Percentiles rank a stretch among this genome's conserved stretches.
Evolutionary conservation across 208 protist genomes (phyloP).

Genomic region (Crithidia mellificae): DNA sequence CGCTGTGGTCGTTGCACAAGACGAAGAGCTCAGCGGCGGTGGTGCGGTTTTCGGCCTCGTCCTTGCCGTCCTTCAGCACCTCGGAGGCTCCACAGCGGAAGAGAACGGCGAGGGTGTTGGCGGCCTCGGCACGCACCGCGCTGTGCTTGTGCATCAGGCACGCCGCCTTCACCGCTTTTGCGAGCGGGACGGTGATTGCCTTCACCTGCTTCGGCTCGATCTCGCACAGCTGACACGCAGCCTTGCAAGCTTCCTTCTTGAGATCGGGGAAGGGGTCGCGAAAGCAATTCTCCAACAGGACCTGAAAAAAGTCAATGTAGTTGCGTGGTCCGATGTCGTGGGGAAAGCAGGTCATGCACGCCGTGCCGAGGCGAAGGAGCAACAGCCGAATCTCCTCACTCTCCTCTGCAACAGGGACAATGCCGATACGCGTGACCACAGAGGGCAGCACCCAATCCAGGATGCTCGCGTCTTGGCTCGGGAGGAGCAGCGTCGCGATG

Average conservation of each 20-base stretch:
- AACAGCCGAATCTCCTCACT: constrained; percentile 84
- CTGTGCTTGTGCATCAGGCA: constrained; percentile 89
- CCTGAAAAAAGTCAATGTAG: constrained; percentile 90
- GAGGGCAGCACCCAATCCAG: constrained; percentile 90
- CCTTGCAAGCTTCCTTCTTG: constrained; percentile 84
- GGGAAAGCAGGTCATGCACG: constrained; percentile 84
- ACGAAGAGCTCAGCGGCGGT: constrained; percentile 68
- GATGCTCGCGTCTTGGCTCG: constrained; percentile 48
- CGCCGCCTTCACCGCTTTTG: constrained; percentile 63
- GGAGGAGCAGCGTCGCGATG: constrained; percentile 47
- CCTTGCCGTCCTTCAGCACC: constrained; percentile 64
- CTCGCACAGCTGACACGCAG: constrained; percentile 61
- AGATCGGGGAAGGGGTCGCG: constrained; percentile 78
- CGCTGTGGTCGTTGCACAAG: constrained; percentile 83
- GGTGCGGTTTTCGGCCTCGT: constrained; percentile 65
- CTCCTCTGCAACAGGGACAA: constrained; percentile 69
- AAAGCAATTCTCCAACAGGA: constrained; percentile 85
- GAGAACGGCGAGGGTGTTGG: constrained; percentile 57
- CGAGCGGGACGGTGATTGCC: constrained; percentile 59
- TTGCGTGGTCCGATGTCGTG: constrained; percentile 86
- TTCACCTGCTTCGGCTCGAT: constrained; percentile 79
- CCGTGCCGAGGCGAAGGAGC: constrained; percentile 55
- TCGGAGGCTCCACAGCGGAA: constrained; percentile 75
- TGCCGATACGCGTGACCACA: constrained; percentile 80
- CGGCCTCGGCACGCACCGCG: constrained; percentile 69